Conservation (phyloP, 768 basidiomycete genomes). For the Ephemerocybe angulata region DNA sequence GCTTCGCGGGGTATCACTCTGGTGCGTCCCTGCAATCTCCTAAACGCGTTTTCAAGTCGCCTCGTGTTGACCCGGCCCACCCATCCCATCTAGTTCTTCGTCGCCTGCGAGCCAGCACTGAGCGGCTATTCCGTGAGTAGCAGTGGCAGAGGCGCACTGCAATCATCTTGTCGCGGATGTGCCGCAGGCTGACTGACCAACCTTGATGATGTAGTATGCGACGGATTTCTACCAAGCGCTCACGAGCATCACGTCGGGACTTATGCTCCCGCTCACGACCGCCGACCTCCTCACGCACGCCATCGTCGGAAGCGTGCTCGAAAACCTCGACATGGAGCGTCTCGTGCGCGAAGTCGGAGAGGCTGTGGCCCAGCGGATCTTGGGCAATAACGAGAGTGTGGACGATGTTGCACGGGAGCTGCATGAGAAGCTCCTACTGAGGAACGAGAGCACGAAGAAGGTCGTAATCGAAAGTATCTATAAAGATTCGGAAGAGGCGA, state of each 20-base stretch:
- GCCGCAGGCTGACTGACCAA: neutral
- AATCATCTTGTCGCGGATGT: neutral
- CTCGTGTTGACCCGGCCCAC: constrained; percentile 3
- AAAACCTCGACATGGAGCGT: constrained; percentile 98
- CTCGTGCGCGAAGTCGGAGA: constrained; percentile 92
- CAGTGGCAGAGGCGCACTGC: too few species aligned
- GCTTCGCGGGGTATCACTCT: constrained; percentile 87
- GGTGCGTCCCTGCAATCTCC: constrained; percentile 41
- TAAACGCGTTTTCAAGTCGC: neutral
- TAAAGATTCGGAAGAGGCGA: constrained; percentile 82
- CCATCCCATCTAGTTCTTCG: constrained; percentile 71
- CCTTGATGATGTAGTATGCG: constrained; percentile 59
- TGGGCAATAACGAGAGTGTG: constrained; percentile 91
- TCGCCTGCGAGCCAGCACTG: constrained; percentile 96
- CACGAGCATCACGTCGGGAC: constrained; percentile 87
- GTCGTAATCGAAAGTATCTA: constrained; percentile 96
- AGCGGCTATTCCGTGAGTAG: constrained; percentile 81
- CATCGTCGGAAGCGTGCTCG: constrained; percentile 93
- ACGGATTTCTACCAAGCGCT: constrained; percentile 95
- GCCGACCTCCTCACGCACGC: constrained; percentile 93
- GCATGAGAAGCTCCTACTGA: constrained; percentile 83
- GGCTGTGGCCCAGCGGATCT: constrained; percentile 88
- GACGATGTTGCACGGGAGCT: constrained; percentile 95
- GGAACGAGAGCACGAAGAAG: constrained; percentile 97
- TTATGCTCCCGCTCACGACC: constrained; percentile 94